These are phyloP conservation scores for Albugo candida DNA, from an alignment of 352 stramenopile species.

Conservation along the genomic window DNA sequence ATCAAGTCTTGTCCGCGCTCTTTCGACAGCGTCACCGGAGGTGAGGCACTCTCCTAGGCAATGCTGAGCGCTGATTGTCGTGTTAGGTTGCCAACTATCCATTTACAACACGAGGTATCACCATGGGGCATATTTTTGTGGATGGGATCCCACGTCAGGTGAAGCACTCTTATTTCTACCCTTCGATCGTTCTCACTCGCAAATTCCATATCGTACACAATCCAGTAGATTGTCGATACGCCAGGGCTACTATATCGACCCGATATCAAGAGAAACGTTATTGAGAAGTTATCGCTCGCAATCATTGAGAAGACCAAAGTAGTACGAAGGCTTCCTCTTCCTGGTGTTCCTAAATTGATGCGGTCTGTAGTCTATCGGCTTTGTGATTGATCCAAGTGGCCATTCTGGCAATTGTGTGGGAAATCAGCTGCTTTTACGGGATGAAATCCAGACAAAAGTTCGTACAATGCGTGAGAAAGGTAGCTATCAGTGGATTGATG, in stretches of 20 bases:
- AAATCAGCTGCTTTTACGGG: constrained; percentile 43
- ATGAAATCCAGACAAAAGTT: constrained; percentile 46
- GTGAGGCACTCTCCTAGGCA: constrained; percentile 9
- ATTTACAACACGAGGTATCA: constrained; percentile 75
- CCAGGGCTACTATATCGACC: constrained; percentile 44
- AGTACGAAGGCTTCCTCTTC: constrained; percentile 10
- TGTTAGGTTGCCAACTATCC: constrained; percentile 69
- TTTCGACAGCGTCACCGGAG: constrained; percentile 69
- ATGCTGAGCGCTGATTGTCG: neutral
- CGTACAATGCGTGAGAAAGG: constrained; percentile 6
- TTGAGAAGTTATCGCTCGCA: constrained; percentile 49
- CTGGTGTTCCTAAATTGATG: neutral
- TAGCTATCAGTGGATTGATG: constrained; percentile 40
- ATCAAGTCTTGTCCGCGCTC: constrained; percentile 52
- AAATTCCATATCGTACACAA: constrained; percentile 1
- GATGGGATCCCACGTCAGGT: constrained; percentile 67
- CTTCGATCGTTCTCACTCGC: neutral
- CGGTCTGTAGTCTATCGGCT: constrained; percentile 44
- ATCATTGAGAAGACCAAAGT: constrained; percentile 62
- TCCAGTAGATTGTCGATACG: constrained; percentile 56
- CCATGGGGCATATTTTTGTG: constrained; percentile 76
- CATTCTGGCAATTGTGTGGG: constrained; percentile 33
- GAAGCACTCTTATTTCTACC: neutral
- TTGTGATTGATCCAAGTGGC: constrained; percentile 66
- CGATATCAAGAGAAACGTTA: constrained; percentile 41